Evolutionary conservation across 352 stramenopile species (phyloP), one percentile per base, ranked within the genome.

Genomic region (Pythium inflatum): DNA sequence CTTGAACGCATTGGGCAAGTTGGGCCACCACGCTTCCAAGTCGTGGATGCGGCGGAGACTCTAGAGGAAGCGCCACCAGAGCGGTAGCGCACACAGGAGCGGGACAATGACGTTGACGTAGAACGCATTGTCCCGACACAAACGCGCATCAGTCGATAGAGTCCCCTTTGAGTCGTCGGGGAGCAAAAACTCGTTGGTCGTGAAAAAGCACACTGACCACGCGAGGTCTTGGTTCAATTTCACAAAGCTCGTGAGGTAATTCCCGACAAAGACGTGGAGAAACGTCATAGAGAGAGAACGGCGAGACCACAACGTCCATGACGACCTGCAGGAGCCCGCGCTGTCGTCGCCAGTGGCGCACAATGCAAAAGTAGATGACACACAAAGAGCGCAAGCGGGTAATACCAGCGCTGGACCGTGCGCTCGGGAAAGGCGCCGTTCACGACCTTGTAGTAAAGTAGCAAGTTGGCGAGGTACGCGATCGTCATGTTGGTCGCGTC

Each of bases 61-160:
- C 85, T 99, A 97, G 54, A 98, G 92, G 76, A 99, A 99, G 30
- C 97, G 91, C 77, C 98, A 97, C 90, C 96, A 98, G 14, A 99
- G 76, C 12, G 97, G 97, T 28, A 99, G 78, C 11, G 97, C 82
- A 70, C 95, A 98, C 31, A 99, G 86, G 28, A 99, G 75, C 24
- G 97, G 97, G 31, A 99, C 97, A 8, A 98, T 81, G 40, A 98
- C 68, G 63, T 98, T 97, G 61, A 94, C 93, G 73, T 98, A 99
- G 81, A 95, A 97, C 45, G 96, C 83, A 62, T 94, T 90, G 61
- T 84, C 85, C 55, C 74, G 74, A 34, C 81, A 91, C 31, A 59
- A 64, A 12, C 58, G 58, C 2, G 63, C 45, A 30, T 79, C 67
- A 18, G 62, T 24, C 2, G 75, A 30, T 12, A 79, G 27, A 25